phyloP scores from a whole-genome alignment of 306 rosid species.

The Cicer yamashitae region DNA sequence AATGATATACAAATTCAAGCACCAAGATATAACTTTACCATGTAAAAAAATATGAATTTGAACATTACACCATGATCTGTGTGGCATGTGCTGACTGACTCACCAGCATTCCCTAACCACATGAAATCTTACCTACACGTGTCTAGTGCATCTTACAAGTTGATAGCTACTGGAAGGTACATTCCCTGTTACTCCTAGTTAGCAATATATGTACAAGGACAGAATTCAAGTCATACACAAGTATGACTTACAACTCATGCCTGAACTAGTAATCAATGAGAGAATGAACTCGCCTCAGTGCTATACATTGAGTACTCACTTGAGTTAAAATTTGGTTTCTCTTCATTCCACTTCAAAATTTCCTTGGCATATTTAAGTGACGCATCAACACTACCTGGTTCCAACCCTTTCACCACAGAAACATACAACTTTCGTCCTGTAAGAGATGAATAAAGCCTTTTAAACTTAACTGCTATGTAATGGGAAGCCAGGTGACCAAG shows the following conservation, averaged over 20 bases:
- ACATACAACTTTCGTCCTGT: conserved; percentile 81
- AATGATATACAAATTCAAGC: conserved; percentile 46
- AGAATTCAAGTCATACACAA: conserved; percentile 43
- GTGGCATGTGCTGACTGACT: conserved; percentile 41
- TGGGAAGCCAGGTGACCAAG: conserved; percentile 83
- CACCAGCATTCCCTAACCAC: conserved; percentile 33
- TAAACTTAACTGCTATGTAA: conserved; percentile 85
- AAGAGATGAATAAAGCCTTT: conserved; percentile 80
- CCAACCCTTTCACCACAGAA: conserved; percentile 82
- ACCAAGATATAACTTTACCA: conserved; percentile 46
- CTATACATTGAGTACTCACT: conserved; percentile 82
- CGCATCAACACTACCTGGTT: conserved; percentile 77
- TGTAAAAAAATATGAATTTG: conserved; percentile 48
- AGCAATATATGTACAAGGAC: conserved; percentile 52
- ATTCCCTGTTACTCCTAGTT: conserved; percentile 46
- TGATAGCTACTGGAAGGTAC: conserved; percentile 34
- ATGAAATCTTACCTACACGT: conserved; percentile 44
- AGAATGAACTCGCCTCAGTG: conserved; percentile 79
- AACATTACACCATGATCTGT: conserved; percentile 45
- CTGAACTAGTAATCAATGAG: conserved; percentile 58
- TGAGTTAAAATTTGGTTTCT: conserved; percentile 78
- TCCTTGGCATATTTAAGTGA: conserved; percentile 90
- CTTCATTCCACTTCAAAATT: conserved; percentile 92
- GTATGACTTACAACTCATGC: conserved; percentile 49
- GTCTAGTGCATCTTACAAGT: conserved; percentile 45